phyloP scores from a whole-genome alignment of 192 early-diverging fungal genomes.

The Pecoramyces ruminantium region DNA sequence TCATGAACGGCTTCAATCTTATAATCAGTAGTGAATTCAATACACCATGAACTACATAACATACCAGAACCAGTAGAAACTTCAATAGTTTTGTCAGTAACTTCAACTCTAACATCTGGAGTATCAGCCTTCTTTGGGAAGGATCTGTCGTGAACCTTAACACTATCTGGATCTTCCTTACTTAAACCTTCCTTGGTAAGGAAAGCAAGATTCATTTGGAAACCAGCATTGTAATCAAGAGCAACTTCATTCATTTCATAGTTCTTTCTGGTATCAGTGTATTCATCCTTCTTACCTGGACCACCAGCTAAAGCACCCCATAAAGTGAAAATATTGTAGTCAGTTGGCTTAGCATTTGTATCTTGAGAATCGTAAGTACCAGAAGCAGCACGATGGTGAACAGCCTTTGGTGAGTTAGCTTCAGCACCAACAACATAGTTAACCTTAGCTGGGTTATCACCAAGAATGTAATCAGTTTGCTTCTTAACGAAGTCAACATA shows the following conservation, averaged over 20 bases:
- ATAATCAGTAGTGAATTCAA: background rate
- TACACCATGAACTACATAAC: background rate
- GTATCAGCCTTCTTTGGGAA: background rate
- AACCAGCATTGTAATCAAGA: background rate
- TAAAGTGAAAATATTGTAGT: conserved; percentile 13
- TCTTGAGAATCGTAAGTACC: conserved; percentile 15
- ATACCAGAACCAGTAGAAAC: background rate
- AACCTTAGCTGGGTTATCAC: conserved; percentile 27
- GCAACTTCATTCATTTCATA: conserved; percentile 20
- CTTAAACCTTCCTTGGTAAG: background rate
- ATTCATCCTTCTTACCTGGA: conserved; percentile 27
- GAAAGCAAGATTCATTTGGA: background rate
- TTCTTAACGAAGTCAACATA: background rate
- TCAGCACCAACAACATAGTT: conserved; percentile 39
- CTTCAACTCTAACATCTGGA: background rate
- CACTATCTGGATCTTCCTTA: background rate
- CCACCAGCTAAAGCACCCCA: conserved; percentile 41
- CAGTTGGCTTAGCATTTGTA: conserved; percentile 5
- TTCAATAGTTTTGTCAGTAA: background rate
- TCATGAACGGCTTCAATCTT: background rate
- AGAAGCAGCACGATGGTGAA: conserved; percentile 36
- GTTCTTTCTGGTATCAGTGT: conserved; percentile 20
- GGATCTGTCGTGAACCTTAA: background rate
- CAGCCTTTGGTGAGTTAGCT: conserved; percentile 34
- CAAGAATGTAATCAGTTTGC: conserved; percentile 33